Conservation (phyloP, 257 asterid genomes). For the Solanum ossicruentum region DNA sequence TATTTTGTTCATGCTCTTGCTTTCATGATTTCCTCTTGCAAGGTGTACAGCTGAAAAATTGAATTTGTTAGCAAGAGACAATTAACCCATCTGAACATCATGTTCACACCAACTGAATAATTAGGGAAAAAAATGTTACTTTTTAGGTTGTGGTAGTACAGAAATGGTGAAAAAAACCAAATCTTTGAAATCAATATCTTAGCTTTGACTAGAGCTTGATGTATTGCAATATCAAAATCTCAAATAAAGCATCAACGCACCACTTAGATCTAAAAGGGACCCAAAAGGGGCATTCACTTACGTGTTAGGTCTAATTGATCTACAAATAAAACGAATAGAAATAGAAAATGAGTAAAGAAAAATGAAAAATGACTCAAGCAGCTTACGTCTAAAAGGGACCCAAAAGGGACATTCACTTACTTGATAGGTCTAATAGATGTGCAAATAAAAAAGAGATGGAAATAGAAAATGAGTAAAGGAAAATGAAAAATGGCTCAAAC, state of each 20-base stretch:
- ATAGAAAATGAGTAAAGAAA: not conserved
- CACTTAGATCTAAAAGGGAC: not conserved
- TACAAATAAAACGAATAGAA: not conserved
- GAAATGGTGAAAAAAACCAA: not conserved
- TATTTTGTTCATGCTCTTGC: constrained; percentile 98
- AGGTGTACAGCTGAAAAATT: constrained; percentile 74
- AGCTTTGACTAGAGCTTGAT: not conserved
- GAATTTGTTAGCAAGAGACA: constrained; percentile 3
- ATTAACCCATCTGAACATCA: not conserved
- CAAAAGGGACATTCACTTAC: not conserved
- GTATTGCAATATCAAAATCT: not conserved
- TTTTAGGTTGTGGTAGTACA: not conserved
- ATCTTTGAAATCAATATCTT: not conserved
- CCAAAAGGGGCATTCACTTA: not conserved
- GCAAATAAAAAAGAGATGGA: not conserved
- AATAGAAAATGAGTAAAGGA: not conserved
- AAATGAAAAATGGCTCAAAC: not conserved
- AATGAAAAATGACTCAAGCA: not conserved
- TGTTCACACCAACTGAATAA: not conserved
- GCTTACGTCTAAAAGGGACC: not conserved
- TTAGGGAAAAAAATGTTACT: not conserved
- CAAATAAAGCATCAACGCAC: not conserved
- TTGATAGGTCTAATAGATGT: not conserved
- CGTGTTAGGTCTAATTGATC: not conserved
- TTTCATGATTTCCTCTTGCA: constrained; percentile 95